Base-by-base conservation (phyloP, 73 alveolate species). In the Stentor roeselii region DNA sequence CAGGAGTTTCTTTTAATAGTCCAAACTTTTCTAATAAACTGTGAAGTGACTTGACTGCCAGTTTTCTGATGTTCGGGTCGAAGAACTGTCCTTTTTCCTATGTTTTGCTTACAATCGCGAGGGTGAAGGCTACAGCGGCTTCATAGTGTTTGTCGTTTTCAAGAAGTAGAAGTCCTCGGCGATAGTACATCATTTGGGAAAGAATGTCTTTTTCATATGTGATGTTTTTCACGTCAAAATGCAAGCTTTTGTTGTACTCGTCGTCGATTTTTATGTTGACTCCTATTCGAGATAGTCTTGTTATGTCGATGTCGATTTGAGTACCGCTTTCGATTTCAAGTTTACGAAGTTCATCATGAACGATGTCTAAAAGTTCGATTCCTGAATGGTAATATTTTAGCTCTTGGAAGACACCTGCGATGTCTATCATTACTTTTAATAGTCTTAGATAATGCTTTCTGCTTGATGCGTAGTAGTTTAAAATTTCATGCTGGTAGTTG, bases 51-150 rank as follows among this genome's bases (percentile, higher is more conserved):
- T 21, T 0, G n/a, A 67, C n/a, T 21, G 41, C 21, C 37, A 27
- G 80, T 32, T 67, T n/a, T 32, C 80, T 67, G n/a, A 67, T 67
- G 14, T 67, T 21, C n/a, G 80, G 80, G 37, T 67, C 80, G 34
- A 67, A 67, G 41, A 21, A 67, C 80, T 32, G 41, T 27, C 80
- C 80, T 21, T 67, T 67, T 67, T 67, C 67, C 67, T 50, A 50
- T 50, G 21, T 50, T 11, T 50, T 50, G 6, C 67, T 50, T 50
- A 50, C 80, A 67, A 67, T 67, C 1, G 80, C 80, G 21, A 21
- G 27, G 11, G 80, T 67, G 2, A 67, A 32, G 1, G 80, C 80
- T 21, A 21, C n/a, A 32, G 42, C 80, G 14, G 80, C 80, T 67
- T 67, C 80, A 21, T 67, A 32, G 41, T 21, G 37, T 2, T 32